phyloP scores from a whole-genome alignment of 306 rosid genomes.

The Astragalus membranaceus region DNA sequence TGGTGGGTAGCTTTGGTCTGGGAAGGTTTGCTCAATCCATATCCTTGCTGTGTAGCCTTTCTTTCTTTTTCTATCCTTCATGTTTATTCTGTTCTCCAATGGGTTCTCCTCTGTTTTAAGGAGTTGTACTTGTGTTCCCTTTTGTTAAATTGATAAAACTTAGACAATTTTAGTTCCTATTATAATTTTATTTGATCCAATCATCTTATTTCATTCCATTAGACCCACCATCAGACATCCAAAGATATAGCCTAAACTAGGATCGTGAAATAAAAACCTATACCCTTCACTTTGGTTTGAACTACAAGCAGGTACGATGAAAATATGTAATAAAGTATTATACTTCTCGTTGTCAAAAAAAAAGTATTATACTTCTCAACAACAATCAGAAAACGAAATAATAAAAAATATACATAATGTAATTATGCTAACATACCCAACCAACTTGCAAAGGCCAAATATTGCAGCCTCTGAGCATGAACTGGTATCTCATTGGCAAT shows the following conservation, averaged over 20 bases:
- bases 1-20: not conserved
- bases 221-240: not conserved
- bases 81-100: not conserved
- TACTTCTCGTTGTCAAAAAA: too few species aligned
- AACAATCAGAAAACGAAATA: not conserved
- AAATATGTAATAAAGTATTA: not conserved
- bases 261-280: not conserved
- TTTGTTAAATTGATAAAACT: not conserved
- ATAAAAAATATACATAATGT: constrained; percentile 8
- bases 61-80: not conserved
- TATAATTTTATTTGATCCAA: not conserved
- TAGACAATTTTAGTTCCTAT: not conserved
- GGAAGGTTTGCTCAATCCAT: not conserved
- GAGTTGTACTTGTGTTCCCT: not conserved
- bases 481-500: constrained; percentile 92
- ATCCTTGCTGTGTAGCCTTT: not conserved
- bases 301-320: not conserved
- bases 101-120: not conserved
- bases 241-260: not conserved
- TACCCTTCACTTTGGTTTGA: not conserved
- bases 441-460: constrained; percentile 99
- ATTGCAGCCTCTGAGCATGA: constrained; percentile 92
- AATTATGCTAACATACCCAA: constrained; percentile 50
- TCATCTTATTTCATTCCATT: not conserved
- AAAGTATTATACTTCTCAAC: not conserved